phyloP scores from a whole-genome alignment of 202 grass and related monocot species.

The Zizania palustris region DNA sequence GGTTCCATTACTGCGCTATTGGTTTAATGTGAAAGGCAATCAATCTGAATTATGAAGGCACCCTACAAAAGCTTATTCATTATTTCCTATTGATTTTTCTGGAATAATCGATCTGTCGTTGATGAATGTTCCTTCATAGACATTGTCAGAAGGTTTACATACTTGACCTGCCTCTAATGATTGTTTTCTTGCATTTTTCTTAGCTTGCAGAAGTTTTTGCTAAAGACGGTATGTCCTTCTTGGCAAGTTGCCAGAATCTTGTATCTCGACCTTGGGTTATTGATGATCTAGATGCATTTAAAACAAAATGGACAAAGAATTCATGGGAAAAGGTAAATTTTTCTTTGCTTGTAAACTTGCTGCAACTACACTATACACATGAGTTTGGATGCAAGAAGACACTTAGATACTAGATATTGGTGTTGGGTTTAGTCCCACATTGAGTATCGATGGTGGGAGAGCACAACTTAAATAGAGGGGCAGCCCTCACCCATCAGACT shows the following conservation, averaged over 20 bases:
- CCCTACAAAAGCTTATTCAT: background rate
- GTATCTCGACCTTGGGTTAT: slow-evolving; percentile 89
- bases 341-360: slow-evolving; percentile 6
- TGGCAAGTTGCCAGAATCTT: slow-evolving; percentile 97
- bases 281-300: slow-evolving; percentile 84
- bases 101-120: slow-evolving; percentile 30
- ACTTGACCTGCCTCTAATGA: slow-evolving; percentile 28
- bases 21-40: background rate
- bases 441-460: too few relatives aligned
- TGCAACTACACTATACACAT: background rate
- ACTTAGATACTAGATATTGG: background rate
- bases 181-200: slow-evolving; percentile 41
- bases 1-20: slow-evolving; percentile 9
- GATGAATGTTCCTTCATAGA: slow-evolving; percentile 8
- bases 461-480: too few relatives aligned
- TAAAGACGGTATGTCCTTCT: slow-evolving; percentile 99
- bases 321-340: slow-evolving; percentile 84
- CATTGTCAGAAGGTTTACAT: slow-evolving; percentile 30
- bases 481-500: too few relatives aligned
- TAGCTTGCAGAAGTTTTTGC: slow-evolving; percentile 99
- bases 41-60: background rate
- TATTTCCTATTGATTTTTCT: slow-evolving; percentile 16
- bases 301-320: slow-evolving; percentile 81
- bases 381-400: background rate
- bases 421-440: background rate